phyloP scores from a whole-genome alignment of 2,329 filamentous ascomycete genomes.

The Microsporum audouinii region DNA sequence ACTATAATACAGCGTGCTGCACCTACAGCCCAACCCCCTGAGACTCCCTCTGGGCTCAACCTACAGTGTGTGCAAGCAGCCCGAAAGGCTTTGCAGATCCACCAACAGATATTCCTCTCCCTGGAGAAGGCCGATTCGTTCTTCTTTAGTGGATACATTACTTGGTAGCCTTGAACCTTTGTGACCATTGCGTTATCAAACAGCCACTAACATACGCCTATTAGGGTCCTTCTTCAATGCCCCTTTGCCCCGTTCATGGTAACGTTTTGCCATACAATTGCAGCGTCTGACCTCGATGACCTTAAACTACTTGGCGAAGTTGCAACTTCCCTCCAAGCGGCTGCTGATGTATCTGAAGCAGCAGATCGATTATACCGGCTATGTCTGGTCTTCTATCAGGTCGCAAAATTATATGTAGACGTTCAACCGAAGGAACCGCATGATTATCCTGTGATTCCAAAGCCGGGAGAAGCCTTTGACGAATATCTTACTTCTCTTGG shows the following conservation, averaged over 20 bases:
- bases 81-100: constrained; percentile 24
- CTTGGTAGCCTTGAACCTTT: constrained; percentile 21
- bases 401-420: constrained; percentile 52
- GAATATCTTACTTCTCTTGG: constrained; percentile 54
- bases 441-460: constrained; percentile 32
- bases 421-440: constrained; percentile 33
- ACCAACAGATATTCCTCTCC: constrained; percentile 22
- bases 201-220: not conserved
- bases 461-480: constrained; percentile 47
- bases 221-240: constrained; percentile 31
- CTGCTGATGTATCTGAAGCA: constrained; percentile 45
- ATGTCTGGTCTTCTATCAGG: constrained; percentile 50
- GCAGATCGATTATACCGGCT: constrained; percentile 51
- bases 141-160: constrained; percentile 26
- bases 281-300: constrained; percentile 43
- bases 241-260: constrained; percentile 43
- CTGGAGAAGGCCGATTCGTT: constrained; percentile 21
- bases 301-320: constrained; percentile 47
- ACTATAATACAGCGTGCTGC: constrained; percentile 33
- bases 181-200: not conserved
- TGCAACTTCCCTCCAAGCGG: constrained; percentile 43
- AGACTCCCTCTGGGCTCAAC: constrained; percentile 23
- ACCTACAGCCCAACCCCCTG: constrained; percentile 20
- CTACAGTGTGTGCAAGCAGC: constrained; percentile 30
- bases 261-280: constrained; percentile 39